These are phyloP conservation scores for Setaria italica DNA, from an alignment of 202 grass and related monocot genomes.

Conservation along the genomic window DNA sequence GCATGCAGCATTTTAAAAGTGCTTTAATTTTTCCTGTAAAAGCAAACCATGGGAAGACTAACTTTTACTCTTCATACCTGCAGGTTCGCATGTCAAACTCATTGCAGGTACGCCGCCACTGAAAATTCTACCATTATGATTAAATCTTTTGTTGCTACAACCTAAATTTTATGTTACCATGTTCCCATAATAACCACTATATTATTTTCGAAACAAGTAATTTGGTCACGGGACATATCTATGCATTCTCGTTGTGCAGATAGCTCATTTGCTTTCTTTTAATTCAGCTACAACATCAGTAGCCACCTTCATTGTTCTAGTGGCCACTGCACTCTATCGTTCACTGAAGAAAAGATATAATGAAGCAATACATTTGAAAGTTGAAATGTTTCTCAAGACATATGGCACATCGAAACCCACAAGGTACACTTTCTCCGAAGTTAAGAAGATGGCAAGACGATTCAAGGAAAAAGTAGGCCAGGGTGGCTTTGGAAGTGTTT, in stretches of 20 bases:
- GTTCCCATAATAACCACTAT: not conserved
- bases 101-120: slow-evolving; percentile 28
- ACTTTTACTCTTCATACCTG: not conserved
- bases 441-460: slow-evolving; percentile 61
- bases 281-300: slow-evolving; percentile 31
- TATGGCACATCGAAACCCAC: slow-evolving; percentile 56
- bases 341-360: slow-evolving; percentile 42
- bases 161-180: not conserved
- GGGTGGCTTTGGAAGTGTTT: slow-evolving; percentile 61
- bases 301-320: slow-evolving; percentile 24
- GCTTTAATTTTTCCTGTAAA: not conserved
- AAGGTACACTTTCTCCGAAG: slow-evolving; percentile 58
- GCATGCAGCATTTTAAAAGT: not conserved
- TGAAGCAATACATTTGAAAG: slow-evolving; percentile 52
- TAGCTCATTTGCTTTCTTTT: slow-evolving; percentile 7
- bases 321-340: slow-evolving; percentile 1
- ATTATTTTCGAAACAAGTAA: not conserved
- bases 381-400: slow-evolving; percentile 62
- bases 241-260: not conserved
- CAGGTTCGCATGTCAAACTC: not conserved
- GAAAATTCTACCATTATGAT: not conserved
- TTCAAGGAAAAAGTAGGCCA: slow-evolving; percentile 64
- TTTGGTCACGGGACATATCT: not conserved
- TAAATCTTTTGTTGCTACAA: not conserved
- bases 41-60: not conserved